phyloP scores from a whole-genome alignment of 2,329 filamentous ascomycete species.

The Stemphylium vesicarium region DNA sequence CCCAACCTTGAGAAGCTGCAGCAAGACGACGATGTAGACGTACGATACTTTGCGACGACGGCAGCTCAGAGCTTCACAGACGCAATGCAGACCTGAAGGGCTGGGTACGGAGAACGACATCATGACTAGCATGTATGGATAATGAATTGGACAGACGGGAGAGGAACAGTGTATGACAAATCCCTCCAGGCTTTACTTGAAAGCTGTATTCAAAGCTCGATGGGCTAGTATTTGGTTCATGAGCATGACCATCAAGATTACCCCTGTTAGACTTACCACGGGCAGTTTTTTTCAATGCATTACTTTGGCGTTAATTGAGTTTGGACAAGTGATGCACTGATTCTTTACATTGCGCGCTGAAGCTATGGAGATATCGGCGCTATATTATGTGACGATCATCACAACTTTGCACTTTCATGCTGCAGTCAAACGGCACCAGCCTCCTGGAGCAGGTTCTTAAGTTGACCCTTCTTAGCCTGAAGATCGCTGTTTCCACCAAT shows the following conservation, averaged over 20 bases:
- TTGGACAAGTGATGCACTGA: not conserved
- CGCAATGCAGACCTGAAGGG: conserved; percentile 49
- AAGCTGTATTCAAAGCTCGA: conserved; percentile 13
- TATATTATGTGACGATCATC: not conserved
- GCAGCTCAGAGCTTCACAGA: conserved; percentile 66
- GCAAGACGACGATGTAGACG: conserved; percentile 96
- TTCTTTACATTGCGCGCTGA: not conserved
- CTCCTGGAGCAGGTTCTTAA: conserved; percentile 68
- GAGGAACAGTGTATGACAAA: conserved; percentile 25
- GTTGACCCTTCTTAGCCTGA: conserved; percentile 68
- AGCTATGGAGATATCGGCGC: not conserved
- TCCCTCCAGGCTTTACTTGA: conserved; percentile 8
- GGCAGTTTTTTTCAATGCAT: conserved; percentile 15
- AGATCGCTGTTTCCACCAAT: conserved; percentile 96
- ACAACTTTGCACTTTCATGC: not conserved
- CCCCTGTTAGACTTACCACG: conserved; percentile 35
- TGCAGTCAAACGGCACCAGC: conserved; percentile 65
- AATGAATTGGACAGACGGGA: conserved; percentile 29
- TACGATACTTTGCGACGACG: conserved; percentile 95
- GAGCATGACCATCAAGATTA: conserved; percentile 36
- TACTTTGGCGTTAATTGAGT: conserved; percentile 10
- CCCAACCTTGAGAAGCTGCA: conserved; percentile 94
- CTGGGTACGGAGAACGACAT: conserved; percentile 10
- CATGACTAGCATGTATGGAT: conserved; percentile 38
- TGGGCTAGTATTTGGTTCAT: conserved; percentile 31